Evolutionary conservation across 1,139 yeast genomes (phyloP).

Genomic region (Ashbya aceris): DNA sequence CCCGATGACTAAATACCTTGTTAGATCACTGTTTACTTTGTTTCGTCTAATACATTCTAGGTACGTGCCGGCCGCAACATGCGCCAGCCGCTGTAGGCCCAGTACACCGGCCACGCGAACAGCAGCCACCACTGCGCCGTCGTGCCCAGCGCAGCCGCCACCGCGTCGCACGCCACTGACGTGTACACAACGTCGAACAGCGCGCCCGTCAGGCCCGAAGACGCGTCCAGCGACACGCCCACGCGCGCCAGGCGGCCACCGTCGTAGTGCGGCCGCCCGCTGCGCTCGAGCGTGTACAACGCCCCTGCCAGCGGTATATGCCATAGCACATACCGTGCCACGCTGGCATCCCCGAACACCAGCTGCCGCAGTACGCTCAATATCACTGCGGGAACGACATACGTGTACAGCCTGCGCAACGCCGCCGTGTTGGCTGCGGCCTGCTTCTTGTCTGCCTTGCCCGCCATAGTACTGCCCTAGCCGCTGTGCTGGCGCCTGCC

Average conservation of each 20-base stretch:
- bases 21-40: slow-evolving; percentile 2
- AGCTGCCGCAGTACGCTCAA: slow-evolving; percentile 14
- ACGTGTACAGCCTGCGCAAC: slow-evolving; percentile 11
- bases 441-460: slow-evolving; percentile 18
- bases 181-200: slow-evolving; percentile 27
- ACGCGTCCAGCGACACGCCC: slow-evolving; percentile 21
- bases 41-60: slow-evolving; percentile 4
- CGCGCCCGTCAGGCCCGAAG: slow-evolving; percentile 24
- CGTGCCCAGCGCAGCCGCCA: slow-evolving; percentile 21
- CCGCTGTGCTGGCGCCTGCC: too few species aligned
- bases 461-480: slow-evolving; percentile 12
- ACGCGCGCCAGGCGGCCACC: slow-evolving; percentile 15
- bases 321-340: slow-evolving; percentile 13
- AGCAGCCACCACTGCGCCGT: slow-evolving; percentile 20
- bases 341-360: slow-evolving; percentile 6
- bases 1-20: slow-evolving; percentile 5
- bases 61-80: slow-evolving; percentile 7
- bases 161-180: slow-evolving; percentile 22
- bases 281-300: slow-evolving; percentile 21
- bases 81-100: slow-evolving; percentile 20
- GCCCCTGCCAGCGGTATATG: slow-evolving; percentile 21
- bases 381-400: slow-evolving; percentile 11
- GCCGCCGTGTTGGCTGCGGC: slow-evolving; percentile 13
- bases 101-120: slow-evolving; percentile 18
- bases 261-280: slow-evolving; percentile 24